These are phyloP conservation scores for Albophoma yamanashiensis DNA, from an alignment of 2,329 filamentous ascomycete species.

Conservation along the genomic window DNA sequence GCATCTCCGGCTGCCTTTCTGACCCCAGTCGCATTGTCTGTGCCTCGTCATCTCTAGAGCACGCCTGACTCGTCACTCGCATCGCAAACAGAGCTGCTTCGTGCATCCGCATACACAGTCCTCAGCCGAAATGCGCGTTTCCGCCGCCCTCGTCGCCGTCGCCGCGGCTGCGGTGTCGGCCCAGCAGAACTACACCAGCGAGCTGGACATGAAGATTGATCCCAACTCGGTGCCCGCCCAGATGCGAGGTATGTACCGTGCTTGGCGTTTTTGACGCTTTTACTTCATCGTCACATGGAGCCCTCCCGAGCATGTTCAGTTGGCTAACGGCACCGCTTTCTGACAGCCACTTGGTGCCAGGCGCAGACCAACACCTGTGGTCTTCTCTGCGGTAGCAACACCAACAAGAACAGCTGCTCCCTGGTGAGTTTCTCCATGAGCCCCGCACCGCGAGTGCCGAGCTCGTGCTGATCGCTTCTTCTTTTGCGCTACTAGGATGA, in stretches of 20 bases:
- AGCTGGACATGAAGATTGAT: constrained; percentile 31
- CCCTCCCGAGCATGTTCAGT: not conserved
- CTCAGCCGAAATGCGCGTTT: constrained; percentile 28
- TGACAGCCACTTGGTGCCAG: constrained; percentile 38
- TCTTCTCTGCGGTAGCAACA: constrained; percentile 31
- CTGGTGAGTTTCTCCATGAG: constrained; percentile 25
- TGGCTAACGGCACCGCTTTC: constrained; percentile 2
- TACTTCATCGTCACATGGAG: not conserved
- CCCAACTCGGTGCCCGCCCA: constrained; percentile 20
- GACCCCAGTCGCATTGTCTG: not conserved
- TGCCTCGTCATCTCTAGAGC: not conserved
- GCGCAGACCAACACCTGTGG: constrained; percentile 40
- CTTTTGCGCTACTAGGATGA: constrained; percentile 15
- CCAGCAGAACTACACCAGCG: constrained; percentile 32
- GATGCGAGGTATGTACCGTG: constrained; percentile 27
- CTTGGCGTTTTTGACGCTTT: not conserved
- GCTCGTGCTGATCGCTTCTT: constrained; percentile 1
- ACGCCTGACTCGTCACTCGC: not conserved
- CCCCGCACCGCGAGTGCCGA: not conserved
- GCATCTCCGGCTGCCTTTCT: not conserved
- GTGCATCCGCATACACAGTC: constrained; percentile 2
- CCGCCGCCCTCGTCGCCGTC: constrained; percentile 29
- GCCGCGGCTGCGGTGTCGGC: constrained; percentile 32
- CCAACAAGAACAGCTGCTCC: constrained; percentile 31
- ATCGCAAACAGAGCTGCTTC: not conserved